Conservation (phyloP, 2,329 filamentous ascomycete species). For the Aspergillus fumigatiaffinis region DNA sequence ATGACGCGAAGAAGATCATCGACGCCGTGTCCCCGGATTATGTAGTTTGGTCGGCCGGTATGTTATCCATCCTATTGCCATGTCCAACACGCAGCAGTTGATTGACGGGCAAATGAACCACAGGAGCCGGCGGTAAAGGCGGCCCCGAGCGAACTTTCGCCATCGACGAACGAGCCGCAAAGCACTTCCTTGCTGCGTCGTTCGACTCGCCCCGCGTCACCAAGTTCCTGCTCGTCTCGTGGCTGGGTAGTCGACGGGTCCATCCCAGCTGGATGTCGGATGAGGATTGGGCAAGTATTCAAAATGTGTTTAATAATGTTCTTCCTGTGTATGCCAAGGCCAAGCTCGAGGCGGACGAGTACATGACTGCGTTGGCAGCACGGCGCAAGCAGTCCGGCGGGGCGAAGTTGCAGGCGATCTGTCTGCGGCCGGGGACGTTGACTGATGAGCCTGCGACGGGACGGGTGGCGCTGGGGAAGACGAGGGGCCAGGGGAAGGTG, state of each 20-base stretch:
- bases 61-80: slow-evolving; percentile 5
- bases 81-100: background rate
- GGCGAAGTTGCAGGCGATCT: slow-evolving; percentile 46
- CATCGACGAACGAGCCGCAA: slow-evolving; percentile 53
- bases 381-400: slow-evolving; percentile 25
- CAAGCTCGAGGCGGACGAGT: slow-evolving; percentile 55
- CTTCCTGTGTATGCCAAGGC: slow-evolving; percentile 52
- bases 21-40: slow-evolving; percentile 41
- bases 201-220: slow-evolving; percentile 43
- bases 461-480: slow-evolving; percentile 48
- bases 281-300: slow-evolving; percentile 43
- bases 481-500: slow-evolving; percentile 42
- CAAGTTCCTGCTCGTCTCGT: slow-evolving; percentile 55
- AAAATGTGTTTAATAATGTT: slow-evolving; percentile 46
- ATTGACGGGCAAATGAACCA: background rate
- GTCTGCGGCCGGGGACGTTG: slow-evolving; percentile 49
- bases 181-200: slow-evolving; percentile 50
- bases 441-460: slow-evolving; percentile 46
- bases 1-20: slow-evolving; percentile 60
- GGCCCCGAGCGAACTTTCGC: slow-evolving; percentile 48
- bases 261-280: slow-evolving; percentile 51
- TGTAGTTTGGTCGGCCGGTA: slow-evolving; percentile 47
- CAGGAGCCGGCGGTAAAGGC: slow-evolving; percentile 55
- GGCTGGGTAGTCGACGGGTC: slow-evolving; percentile 48
- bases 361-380: slow-evolving; percentile 45